Conservation (phyloP, 345 rosid species). For the Eucalyptus tenuipes region DNA sequence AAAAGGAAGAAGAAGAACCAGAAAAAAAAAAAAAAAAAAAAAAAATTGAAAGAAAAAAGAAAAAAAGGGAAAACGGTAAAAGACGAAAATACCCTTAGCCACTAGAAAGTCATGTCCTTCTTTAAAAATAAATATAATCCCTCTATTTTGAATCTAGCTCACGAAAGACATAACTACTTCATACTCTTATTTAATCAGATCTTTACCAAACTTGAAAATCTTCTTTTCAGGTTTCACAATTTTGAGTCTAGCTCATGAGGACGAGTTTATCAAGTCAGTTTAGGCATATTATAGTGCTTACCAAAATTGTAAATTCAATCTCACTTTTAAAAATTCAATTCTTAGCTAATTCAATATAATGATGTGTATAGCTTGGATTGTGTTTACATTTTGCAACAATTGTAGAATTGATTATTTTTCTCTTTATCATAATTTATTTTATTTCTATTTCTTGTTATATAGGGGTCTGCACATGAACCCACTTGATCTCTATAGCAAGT, state of each 20-base stretch:
- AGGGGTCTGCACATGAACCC: conserved; percentile 22
- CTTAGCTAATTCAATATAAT: not conserved
- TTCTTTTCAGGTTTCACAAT: not conserved
- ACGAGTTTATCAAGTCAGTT: not conserved
- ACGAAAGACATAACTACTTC: too few relatives aligned
- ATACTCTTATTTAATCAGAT: too few relatives aligned
- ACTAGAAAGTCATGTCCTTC: too few relatives aligned
- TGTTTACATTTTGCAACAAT: not conserved
- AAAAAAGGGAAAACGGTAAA: too few relatives aligned
- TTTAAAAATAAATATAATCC: too few relatives aligned
- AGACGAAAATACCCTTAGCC: too few relatives aligned
- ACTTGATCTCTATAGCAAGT: conserved; percentile 4
- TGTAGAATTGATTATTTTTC: not conserved
- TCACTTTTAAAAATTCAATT: not conserved
- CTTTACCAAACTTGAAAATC: not conserved
- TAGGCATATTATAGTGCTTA: too few relatives aligned
- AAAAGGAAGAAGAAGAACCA: too few relatives aligned
- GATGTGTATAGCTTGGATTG: not conserved
- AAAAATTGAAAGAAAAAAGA: too few relatives aligned
- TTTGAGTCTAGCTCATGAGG: not conserved
- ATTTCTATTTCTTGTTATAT: not conserved
- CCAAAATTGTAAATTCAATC: too few relatives aligned
- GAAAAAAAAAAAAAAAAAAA: too few relatives aligned
- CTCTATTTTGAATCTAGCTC: too few relatives aligned
- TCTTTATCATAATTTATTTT: not conserved